Percentiles rank a stretch among this genome's conserved stretches.
phyloP scores from a whole-genome alignment of 73 alveolate species.

The Paramecium bursaria region DNA sequence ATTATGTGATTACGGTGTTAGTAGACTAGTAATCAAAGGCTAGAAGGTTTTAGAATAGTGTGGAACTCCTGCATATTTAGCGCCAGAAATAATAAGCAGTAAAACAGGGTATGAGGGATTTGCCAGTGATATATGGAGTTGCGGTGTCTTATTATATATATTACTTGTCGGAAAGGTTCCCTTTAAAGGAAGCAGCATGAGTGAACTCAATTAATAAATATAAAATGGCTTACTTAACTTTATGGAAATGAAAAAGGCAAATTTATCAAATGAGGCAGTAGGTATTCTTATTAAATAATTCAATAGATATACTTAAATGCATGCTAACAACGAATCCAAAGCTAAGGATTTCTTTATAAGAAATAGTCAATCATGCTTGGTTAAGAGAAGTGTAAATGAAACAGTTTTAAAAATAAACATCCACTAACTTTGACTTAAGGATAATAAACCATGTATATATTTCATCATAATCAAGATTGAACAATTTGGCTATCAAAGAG shows the following conservation, averaged over 20 bases:
- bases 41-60: constrained; percentile 94
- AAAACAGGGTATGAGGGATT: constrained; percentile 96
- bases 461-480: constrained; percentile 18
- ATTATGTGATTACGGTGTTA: constrained; percentile 97
- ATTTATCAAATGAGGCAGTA: constrained; percentile 66
- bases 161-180: constrained; percentile 96
- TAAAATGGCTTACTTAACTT: constrained; percentile 62
- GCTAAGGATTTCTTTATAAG: constrained; percentile 65
- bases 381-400: constrained; percentile 20
- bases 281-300: background rate
- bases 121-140: constrained; percentile 97
- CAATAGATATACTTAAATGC: constrained; percentile 59
- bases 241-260: constrained; percentile 62
- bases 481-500: constrained; percentile 64
- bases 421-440: constrained; percentile 28
- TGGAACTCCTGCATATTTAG: constrained; percentile 99
- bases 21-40: constrained; percentile 83
- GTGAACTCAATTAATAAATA: constrained; percentile 81
- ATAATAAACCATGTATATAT: background rate
- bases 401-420: background rate
- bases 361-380: constrained; percentile 72
- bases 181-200: constrained; percentile 92
- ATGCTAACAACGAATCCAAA: constrained; percentile 70
- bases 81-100: constrained; percentile 96
- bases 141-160: constrained; percentile 93